A percentile compares a stretch with the other conserved stretches of the same genome.
Evolutionary conservation across 2,329 filamentous ascomycete genomes (phyloP).

Genomic region (Capronia americana): DNA sequence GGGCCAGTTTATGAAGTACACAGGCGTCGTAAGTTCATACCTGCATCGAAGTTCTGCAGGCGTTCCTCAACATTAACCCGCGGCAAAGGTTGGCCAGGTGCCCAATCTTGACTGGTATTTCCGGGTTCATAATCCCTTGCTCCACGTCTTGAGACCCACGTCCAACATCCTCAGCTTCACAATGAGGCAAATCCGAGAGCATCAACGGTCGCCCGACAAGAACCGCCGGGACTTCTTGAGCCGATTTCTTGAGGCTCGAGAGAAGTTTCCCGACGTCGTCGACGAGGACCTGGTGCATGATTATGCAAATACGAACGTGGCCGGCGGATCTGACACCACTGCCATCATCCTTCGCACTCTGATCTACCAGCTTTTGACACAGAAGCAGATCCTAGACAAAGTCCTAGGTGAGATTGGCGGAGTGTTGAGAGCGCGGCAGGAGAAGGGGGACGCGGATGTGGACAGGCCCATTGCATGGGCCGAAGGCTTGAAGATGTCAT

Average conservation of each 20-base stretch:
- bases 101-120: conserved; percentile 53
- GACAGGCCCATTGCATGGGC: conserved; percentile 49
- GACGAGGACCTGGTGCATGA: conserved; percentile 42
- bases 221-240: conserved; percentile 35
- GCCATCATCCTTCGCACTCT: conserved; percentile 43
- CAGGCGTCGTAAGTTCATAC: not conserved
- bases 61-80: too few species aligned
- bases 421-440: conserved; percentile 32
- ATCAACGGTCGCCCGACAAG: conserved; percentile 60
- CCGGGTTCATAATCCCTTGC: conserved; percentile 72
- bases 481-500: conserved; percentile 41
- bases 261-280: conserved; percentile 40
- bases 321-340: conserved; percentile 47
- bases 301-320: conserved; percentile 43
- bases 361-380: conserved; percentile 43
- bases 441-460: conserved; percentile 66
- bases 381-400: conserved; percentile 38
- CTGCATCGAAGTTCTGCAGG: too few species aligned
- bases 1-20: conserved; percentile 27
- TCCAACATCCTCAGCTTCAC: conserved; percentile 55
- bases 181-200: conserved; percentile 51
- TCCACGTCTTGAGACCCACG: conserved; percentile 57
- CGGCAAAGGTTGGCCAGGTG: conserved; percentile 18
- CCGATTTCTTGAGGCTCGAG: conserved; percentile 34
- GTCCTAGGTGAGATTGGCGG: conserved; percentile 39